Evolutionary conservation across 768 basidiomycete species (phyloP).

Genomic region (Lactarius psammicola): DNA sequence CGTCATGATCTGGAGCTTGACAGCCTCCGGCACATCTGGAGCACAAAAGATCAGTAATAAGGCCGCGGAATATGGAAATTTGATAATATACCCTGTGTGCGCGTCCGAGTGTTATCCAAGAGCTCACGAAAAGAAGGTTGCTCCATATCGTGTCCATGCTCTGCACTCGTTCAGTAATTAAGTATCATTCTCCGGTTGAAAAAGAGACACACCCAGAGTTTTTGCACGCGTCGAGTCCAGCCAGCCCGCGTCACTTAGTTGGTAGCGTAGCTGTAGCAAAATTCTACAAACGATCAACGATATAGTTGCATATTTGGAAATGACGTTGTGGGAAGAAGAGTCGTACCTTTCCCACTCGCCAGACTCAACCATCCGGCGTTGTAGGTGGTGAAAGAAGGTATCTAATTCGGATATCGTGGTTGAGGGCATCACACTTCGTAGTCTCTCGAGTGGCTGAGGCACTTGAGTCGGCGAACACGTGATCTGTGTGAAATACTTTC

Average conservation of each 20-base stretch:
- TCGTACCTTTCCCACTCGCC: constrained; percentile 76
- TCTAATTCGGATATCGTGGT: constrained; percentile 24
- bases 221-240: constrained; percentile 21
- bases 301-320: not conserved
- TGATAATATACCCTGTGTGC: constrained; percentile 9
- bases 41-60: not conserved
- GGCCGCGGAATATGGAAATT: not conserved
- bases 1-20: constrained; percentile 19
- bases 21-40: constrained; percentile 19
- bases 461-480: no score
- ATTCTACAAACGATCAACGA: constrained; percentile 14
- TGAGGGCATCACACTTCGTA: constrained; percentile 25
- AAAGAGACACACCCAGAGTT: constrained; percentile 13
- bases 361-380: constrained; percentile 61
- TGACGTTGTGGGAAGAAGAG: not conserved
- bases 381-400: constrained; percentile 39
- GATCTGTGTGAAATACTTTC: no score
- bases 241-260: constrained; percentile 28
- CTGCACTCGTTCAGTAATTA: not conserved
- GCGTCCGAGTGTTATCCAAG: constrained; percentile 13
- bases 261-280: constrained; percentile 24
- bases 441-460: no score
- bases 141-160: constrained; percentile 15
- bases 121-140: constrained; percentile 22
- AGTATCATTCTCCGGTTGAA: not conserved